phyloP scores from a whole-genome alignment of 2,329 filamentous ascomycete genomes.

The Emmonsiellopsis sp. region DNA sequence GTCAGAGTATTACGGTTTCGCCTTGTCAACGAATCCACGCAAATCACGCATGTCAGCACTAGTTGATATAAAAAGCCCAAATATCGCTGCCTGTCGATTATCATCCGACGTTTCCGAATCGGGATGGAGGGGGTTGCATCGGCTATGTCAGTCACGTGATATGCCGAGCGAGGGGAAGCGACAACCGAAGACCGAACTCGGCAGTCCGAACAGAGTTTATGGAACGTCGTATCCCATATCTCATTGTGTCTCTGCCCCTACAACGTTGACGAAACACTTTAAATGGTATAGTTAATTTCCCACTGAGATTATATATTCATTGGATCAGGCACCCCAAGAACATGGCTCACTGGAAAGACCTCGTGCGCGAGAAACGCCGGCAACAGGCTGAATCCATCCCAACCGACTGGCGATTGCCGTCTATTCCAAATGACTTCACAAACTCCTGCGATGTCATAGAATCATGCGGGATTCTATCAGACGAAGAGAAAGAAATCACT shows the following conservation, averaged over 20 bases:
- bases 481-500: conserved; percentile 6
- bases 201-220: background rate
- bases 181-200: background rate
- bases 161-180: background rate
- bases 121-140: background rate
- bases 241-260: too few relatives aligned
- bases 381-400: conserved; percentile 6
- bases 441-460: conserved; percentile 4
- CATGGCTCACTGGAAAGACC: conserved; percentile 8
- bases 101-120: background rate
- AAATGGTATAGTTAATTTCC: background rate
- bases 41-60: too few relatives aligned
- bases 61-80: too few relatives aligned
- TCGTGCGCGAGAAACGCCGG: conserved; percentile 5
- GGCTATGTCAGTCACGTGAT: background rate
- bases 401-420: conserved; percentile 5
- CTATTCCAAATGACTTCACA: background rate
- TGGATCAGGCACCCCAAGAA: background rate
- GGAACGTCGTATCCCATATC: background rate
- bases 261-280: background rate
- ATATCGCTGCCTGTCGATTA: background rate
- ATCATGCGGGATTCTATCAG: conserved; percentile 2
- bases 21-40: too few relatives aligned
- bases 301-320: background rate
- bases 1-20: background rate